Percentiles rank a stretch among this genome's conserved stretches.
Conservation (phyloP, 2,329 filamentous ascomycete species). For the Cercospora citrullina region DNA sequence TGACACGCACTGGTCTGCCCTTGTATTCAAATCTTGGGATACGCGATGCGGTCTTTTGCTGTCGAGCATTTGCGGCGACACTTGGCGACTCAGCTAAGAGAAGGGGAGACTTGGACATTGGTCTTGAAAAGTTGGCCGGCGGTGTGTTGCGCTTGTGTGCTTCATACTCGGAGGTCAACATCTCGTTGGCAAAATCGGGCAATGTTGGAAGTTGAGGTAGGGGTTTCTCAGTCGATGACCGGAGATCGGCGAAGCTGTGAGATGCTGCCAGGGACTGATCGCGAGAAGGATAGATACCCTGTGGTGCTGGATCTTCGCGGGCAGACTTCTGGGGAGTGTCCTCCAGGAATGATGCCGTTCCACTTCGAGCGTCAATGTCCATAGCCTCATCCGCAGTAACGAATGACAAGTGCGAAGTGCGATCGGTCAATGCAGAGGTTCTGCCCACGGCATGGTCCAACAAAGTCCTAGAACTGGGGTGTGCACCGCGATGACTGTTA, state of each 20-base stretch:
- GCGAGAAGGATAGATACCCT: conserved; percentile 1
- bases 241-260: neutral
- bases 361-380: neutral
- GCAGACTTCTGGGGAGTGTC: neutral
- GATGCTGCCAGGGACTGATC: conserved; percentile 6
- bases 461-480: neutral
- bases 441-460: neutral
- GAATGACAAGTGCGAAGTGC: conserved; percentile 19
- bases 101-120: neutral
- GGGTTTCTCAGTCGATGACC: neutral
- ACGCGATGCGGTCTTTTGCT: conserved; percentile 30
- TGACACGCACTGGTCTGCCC: conserved; percentile 31
- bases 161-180: conserved; percentile 6
- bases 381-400: conserved; percentile 16
- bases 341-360: neutral
- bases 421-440: conserved; percentile 11
- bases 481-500: neutral
- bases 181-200: conserved; percentile 2
- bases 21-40: conserved; percentile 33
- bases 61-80: neutral
- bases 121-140: conserved; percentile 34
- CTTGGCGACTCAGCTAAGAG: neutral
- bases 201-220: neutral
- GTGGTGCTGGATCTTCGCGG: neutral
- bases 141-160: conserved; percentile 28